Conservation (phyloP, 1,139 yeast species). For the Sugiyamaella xylanicola region DNA sequence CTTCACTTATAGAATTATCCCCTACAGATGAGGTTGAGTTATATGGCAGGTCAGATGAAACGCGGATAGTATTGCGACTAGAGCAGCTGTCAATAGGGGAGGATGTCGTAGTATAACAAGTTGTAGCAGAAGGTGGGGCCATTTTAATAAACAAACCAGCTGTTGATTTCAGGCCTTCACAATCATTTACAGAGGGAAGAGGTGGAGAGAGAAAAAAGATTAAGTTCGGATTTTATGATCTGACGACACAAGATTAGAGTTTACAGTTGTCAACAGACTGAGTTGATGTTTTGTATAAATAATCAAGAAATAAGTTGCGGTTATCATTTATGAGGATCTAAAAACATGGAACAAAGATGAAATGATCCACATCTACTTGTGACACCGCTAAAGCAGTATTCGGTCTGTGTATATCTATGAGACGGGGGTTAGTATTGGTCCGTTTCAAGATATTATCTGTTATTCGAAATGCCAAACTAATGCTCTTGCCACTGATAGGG, state of each 20-base stretch:
- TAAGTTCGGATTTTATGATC: background rate
- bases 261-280: background rate
- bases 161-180: background rate
- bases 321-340: no score
- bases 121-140: background rate
- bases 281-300: background rate
- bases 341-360: background rate
- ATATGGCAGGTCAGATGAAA: background rate
- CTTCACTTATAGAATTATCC: background rate
- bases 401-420: background rate
- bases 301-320: no score
- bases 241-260: background rate
- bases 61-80: background rate
- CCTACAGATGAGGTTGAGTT: background rate
- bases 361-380: background rate
- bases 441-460: background rate
- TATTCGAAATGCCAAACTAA: no score
- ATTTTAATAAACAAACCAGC: conserved; percentile 12
- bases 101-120: background rate
- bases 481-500: no score
- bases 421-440: background rate
- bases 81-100: background rate
- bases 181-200: background rate
- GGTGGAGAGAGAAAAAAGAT: background rate
- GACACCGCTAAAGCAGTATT: background rate